These are phyloP conservation scores for Aureobasidium subglaciale DNA, from an alignment of 2,329 filamentous ascomycete species.

Conservation along the genomic window DNA sequence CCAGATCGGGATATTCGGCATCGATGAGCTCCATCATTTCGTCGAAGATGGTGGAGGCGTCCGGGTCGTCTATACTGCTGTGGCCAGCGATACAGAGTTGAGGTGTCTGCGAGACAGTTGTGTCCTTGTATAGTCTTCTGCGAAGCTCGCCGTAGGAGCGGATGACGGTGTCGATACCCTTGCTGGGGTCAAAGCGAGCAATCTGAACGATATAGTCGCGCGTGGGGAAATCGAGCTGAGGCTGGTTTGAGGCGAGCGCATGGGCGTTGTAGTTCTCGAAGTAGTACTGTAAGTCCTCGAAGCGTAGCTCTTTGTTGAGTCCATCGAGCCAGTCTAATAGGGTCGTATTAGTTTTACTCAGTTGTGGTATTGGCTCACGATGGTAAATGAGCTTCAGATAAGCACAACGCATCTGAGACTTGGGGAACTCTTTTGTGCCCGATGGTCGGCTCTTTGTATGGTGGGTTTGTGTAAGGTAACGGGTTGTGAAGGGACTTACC, in stretches of 20 bases:
- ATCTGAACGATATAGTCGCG: conserved; percentile 73
- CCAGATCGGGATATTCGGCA: conserved; percentile 52
- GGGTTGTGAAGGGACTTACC: neutral
- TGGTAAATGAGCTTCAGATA: too few relatives aligned
- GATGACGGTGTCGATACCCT: conserved; percentile 72
- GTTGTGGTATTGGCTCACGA: too few relatives aligned
- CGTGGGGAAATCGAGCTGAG: conserved; percentile 51
- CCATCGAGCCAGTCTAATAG: conserved; percentile 69
- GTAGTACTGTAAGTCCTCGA: conserved; percentile 67
- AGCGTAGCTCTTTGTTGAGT: conserved; percentile 65
- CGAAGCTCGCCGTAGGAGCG: conserved; percentile 69
- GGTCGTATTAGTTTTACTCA: neutral
- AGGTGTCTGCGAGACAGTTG: conserved; percentile 46
- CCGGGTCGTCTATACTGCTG: conserved; percentile 73
- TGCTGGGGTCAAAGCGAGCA: conserved; percentile 75
- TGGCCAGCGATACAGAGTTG: conserved; percentile 75
- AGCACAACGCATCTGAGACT: too few relatives aligned
- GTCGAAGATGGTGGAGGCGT: conserved; percentile 65
- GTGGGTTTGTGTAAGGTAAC: neutral
- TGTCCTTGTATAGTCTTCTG: conserved; percentile 47
- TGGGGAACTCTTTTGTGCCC: too few relatives aligned
- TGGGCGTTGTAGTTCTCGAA: conserved; percentile 63
- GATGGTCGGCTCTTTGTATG: too few relatives aligned
- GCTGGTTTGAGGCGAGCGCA: conserved; percentile 53
- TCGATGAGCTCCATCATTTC: conserved; percentile 63